phyloP scores from a whole-genome alignment of 345 rosid genomes.

The Ceriops decandra region DNA sequence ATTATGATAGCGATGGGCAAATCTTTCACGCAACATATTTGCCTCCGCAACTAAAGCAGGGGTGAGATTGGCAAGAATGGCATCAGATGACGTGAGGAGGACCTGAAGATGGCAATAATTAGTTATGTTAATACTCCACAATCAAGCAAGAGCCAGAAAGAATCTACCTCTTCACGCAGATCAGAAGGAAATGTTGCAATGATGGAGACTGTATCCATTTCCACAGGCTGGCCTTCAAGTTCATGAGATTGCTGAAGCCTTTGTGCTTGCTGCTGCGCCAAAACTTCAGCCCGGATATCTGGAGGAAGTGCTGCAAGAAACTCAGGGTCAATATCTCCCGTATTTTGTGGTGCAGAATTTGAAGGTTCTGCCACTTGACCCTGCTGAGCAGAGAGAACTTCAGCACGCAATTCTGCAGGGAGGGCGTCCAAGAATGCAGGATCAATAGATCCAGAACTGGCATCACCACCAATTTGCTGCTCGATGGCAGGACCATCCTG shows the following conservation, averaged over 20 bases:
- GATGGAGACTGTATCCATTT: constrained; percentile 98
- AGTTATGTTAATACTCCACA: constrained; percentile 1
- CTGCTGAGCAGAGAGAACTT: constrained; percentile 90
- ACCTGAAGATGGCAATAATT: constrained; percentile 45
- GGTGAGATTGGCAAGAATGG: constrained; percentile 91
- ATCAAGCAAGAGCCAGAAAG: constrained; percentile 1
- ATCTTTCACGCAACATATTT: constrained; percentile 93
- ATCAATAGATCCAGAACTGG: constrained; percentile 77
- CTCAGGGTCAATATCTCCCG: constrained; percentile 93
- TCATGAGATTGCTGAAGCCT: constrained; percentile 89
- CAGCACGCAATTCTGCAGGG: constrained; percentile 95
- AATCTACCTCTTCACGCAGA: constrained; percentile 84
- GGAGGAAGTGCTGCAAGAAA: constrained; percentile 98
- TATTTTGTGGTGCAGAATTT: constrained; percentile 56
- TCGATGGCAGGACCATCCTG: constrained; percentile 62
- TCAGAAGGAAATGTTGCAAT: constrained; percentile 97
- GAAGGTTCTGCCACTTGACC: constrained; percentile 78
- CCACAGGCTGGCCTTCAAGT: constrained; percentile 99
- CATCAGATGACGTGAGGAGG: constrained; percentile 90
- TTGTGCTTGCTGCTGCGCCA: constrained; percentile 95
- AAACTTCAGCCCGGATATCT: constrained; percentile 89
- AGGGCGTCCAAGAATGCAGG: constrained; percentile 98
- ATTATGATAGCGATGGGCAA: constrained; percentile 81
- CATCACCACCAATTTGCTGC: constrained; percentile 60
- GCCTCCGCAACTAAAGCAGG: constrained; percentile 99